A percentile compares a stretch with the other conserved stretches of the same genome.
Evolutionary conservation across 2,329 filamentous ascomycete genomes (phyloP).

Genomic region (Botrytis hyacinthi): DNA sequence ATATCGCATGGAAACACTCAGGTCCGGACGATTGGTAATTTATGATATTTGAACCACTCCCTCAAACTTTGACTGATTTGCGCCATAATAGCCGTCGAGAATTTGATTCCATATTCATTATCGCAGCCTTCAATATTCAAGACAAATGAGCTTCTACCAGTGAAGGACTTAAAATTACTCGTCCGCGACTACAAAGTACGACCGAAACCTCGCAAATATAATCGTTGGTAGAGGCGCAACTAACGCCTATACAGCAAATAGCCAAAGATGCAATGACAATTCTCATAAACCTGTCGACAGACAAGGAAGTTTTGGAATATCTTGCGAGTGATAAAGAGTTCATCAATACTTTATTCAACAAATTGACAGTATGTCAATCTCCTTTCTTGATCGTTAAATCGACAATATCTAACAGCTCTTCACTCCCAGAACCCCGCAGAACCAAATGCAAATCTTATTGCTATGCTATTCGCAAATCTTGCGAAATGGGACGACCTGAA

Average conservation of each 20-base stretch:
- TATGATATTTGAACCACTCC: slow-evolving; percentile 7
- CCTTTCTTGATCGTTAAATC: slow-evolving; percentile 20
- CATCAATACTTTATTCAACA: slow-evolving; percentile 67
- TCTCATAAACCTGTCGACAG: slow-evolving; percentile 80
- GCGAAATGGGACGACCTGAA: slow-evolving; percentile 75
- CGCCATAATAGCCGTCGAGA: slow-evolving; percentile 64
- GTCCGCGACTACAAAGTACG: slow-evolving; percentile 78
- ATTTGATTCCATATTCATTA: slow-evolving; percentile 78
- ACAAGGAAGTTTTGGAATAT: slow-evolving; percentile 69
- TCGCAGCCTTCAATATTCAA: slow-evolving; percentile 81
- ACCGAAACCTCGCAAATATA: slow-evolving; percentile 22
- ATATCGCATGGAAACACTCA: slow-evolving; percentile 89
- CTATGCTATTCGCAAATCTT: slow-evolving; percentile 92
- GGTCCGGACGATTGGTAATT: slow-evolving; percentile 73
- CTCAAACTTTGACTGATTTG: slow-evolving; percentile 27
- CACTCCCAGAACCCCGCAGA: slow-evolving; percentile 63
- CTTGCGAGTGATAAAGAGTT: slow-evolving; percentile 80
- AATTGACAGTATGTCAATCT: slow-evolving; percentile 70
- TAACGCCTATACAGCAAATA: slow-evolving; percentile 60
- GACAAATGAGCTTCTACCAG: slow-evolving; percentile 68
- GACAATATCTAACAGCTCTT: background rate
- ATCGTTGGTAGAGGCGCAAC: slow-evolving; percentile 1
- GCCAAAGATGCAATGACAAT: slow-evolving; percentile 91
- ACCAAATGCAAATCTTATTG: slow-evolving; percentile 76
- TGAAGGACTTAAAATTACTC: slow-evolving; percentile 84